phyloP scores from a whole-genome alignment of 495 filamentous ascomycete genomes.

The Neurospora sublineolata region DNA sequence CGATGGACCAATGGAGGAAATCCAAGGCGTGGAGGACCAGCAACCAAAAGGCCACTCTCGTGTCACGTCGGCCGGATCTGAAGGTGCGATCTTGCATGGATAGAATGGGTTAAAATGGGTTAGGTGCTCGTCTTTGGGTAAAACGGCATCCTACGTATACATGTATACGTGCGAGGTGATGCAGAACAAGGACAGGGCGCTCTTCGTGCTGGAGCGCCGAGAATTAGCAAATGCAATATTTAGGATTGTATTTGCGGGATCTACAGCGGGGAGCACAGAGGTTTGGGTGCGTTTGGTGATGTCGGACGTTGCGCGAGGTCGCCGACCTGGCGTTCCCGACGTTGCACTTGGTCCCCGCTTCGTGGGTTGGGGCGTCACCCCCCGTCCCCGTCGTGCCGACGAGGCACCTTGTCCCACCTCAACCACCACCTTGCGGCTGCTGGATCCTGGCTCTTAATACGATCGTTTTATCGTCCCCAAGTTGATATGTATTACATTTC shows the following conservation, averaged over 20 bases:
- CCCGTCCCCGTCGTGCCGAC: neutral
- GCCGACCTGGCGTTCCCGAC: slow-evolving; percentile 11
- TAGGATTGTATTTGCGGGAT: slow-evolving; percentile 7
- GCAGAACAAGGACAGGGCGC: neutral
- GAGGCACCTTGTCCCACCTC: neutral
- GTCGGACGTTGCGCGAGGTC: slow-evolving; percentile 9
- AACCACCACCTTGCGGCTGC: neutral
- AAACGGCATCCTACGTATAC: neutral
- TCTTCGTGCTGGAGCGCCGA: neutral
- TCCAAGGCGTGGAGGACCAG: neutral
- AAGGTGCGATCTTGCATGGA: neutral
- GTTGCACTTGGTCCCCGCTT: neutral
- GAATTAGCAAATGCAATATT: neutral
- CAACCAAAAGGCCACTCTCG: neutral
- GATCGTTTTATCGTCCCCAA: neutral
- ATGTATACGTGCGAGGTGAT: neutral
- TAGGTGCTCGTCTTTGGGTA: neutral
- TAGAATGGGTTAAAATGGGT: neutral
- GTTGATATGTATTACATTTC: neutral
- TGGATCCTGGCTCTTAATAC: neutral
- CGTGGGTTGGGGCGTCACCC: neutral
- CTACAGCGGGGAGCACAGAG: slow-evolving; percentile 9
- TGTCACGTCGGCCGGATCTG: neutral
- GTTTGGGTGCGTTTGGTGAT: neutral
- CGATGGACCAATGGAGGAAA: neutral